A percentile compares a stretch with the other conserved stretches of the same genome.
Evolutionary conservation across 2,329 filamentous ascomycete species (phyloP).

Genomic region (Fusarium gaditjirri): DNA sequence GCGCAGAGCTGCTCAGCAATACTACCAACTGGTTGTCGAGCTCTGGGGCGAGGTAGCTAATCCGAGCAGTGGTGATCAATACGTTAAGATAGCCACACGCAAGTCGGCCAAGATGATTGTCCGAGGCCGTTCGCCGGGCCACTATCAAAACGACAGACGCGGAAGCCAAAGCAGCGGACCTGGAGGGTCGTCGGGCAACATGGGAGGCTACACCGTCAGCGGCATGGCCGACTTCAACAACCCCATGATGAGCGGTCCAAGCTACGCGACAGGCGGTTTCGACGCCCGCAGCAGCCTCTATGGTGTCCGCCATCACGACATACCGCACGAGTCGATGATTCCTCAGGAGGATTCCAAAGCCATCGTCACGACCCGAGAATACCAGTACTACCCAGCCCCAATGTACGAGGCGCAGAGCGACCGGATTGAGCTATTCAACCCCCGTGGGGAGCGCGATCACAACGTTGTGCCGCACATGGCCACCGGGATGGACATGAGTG

Average conservation of each 20-base stretch:
- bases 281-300: constrained; percentile 51
- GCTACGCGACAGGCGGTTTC: constrained; percentile 42
- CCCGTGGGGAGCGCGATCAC: constrained; percentile 51
- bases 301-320: constrained; percentile 60
- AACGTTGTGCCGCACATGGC: constrained; percentile 48
- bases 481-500: constrained; percentile 44
- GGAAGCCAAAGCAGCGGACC: constrained; percentile 76
- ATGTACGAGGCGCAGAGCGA: constrained; percentile 62
- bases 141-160: constrained; percentile 78
- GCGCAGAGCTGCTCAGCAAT: constrained; percentile 88
- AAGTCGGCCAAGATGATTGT: constrained; percentile 87
- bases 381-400: constrained; percentile 64
- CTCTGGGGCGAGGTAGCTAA: constrained; percentile 76
- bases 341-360: constrained; percentile 62
- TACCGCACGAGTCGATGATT: constrained; percentile 63
- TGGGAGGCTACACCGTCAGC: constrained; percentile 56
- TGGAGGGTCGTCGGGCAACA: constrained; percentile 71
- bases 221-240: constrained; percentile 45
- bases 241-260: constrained; percentile 50
- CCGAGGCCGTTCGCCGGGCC: constrained; percentile 83
- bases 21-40: constrained; percentile 90
- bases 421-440: constrained; percentile 62
- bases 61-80: constrained; percentile 60
- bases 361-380: constrained; percentile 61
- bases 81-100: constrained; percentile 75